Percentiles rank a stretch among this genome's conserved stretches.
phyloP scores from a whole-genome alignment of 2,329 filamentous ascomycete genomes.

The Fusarium sambucinum region DNA sequence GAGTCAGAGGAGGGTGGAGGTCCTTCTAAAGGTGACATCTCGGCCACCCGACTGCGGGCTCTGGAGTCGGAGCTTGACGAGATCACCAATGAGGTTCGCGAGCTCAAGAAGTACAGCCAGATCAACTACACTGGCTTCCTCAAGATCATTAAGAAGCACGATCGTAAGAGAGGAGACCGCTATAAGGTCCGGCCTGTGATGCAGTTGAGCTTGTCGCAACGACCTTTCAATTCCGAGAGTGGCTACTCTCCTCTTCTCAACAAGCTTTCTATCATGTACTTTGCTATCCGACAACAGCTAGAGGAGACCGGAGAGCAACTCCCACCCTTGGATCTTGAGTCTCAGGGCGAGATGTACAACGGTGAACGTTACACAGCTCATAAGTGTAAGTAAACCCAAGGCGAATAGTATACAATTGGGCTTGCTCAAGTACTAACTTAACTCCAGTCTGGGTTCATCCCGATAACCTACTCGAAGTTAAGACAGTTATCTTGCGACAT shows the following conservation, averaged over 20 bases:
- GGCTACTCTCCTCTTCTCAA: slow-evolving; percentile 91
- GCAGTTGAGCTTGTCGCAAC: slow-evolving; percentile 86
- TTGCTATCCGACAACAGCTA: slow-evolving; percentile 87
- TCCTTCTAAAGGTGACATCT: slow-evolving; percentile 62
- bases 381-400: slow-evolving; percentile 73
- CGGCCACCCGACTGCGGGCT: slow-evolving; percentile 70
- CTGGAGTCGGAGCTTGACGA: slow-evolving; percentile 83
- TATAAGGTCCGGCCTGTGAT: slow-evolving; percentile 94
- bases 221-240: slow-evolving; percentile 92
- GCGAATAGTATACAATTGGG: not conserved
- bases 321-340: slow-evolving; percentile 61
- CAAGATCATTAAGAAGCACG: slow-evolving; percentile 99
- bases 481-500: slow-evolving; percentile 92
- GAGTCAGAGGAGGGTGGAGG: slow-evolving; percentile 63
- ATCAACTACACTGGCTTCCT: slow-evolving; percentile 98
- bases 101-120: slow-evolving; percentile 93
- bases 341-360: slow-evolving; percentile 68
- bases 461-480: slow-evolving; percentile 96
- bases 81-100: slow-evolving; percentile 90
- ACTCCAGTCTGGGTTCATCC: slow-evolving; percentile 87
- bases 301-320: slow-evolving; percentile 64
- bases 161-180: slow-evolving; percentile 86
- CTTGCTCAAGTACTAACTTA: slow-evolving; percentile 12
- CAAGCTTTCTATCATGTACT: slow-evolving; percentile 94
- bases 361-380: slow-evolving; percentile 84